Base-by-base conservation (phyloP, 2,329 filamentous ascomycete genomes). In the Botrytis sinoallii region DNA sequence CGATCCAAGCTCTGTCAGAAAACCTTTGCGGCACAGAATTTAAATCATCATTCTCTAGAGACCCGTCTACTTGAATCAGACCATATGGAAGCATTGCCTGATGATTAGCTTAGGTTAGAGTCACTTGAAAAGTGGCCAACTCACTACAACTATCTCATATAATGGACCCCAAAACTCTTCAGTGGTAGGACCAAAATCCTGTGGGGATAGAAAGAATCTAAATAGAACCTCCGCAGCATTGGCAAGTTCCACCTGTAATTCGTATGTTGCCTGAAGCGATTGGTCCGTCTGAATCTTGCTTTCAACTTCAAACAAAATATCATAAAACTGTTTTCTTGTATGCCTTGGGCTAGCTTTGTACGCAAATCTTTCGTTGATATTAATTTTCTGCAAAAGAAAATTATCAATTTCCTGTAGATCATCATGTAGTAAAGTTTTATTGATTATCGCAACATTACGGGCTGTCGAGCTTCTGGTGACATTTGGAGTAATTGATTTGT, bases 151-250 rank as follows among this genome's bases (percentile, higher is more conserved):
- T 8, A 82, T 38, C 3, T 70, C 74, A 72, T 78, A 78, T 0
- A 84, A 57, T n/a, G 84, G 83, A 2, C 84, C 85, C 85, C 85
- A 86, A 71, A 82, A 86, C 71, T 84, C 85, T 8, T 75, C 74
- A 1, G 80, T 80, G 4, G 84, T 86, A 0, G 84, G 81, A 0
- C 81, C 82, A 14, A 82, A 77, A 35, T 82, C 81, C 1, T 78
- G 73, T 0, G 76, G 55, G 0, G 85, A 84, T 12, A 86, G 78
- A 73, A 86, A 87, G 55, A 86, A 83, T 12, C 78, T 78, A 74
- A 85, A 85, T 0, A 85, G 48, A 2, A 78, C 74, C 52, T 85
- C 82, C 2, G 82, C 82, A 44, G 80, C 81, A 73, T 85, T 85
- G 72, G 84, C 83, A 0, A 86, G 76, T 46, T 84, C 83, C 14